phyloP scores from a whole-genome alignment of 78 protist species.

The Protostelium mycophagum region DNA sequence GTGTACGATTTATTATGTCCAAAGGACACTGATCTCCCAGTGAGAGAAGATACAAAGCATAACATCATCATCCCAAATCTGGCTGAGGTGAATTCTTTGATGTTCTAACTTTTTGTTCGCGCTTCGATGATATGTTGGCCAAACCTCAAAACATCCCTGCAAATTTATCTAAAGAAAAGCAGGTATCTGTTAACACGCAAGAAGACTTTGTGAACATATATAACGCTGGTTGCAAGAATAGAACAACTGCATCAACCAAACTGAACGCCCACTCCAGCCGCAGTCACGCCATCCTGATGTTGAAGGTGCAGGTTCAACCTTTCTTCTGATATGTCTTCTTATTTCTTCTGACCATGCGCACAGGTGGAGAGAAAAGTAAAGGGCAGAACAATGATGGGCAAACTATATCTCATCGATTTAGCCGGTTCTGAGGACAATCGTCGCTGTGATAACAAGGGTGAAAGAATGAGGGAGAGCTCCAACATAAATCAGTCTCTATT shows the following conservation, averaged over 20 bases:
- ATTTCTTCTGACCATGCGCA: neutral
- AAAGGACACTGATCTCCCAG: neutral
- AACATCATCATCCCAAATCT: constrained; percentile 16
- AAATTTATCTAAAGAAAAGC: neutral
- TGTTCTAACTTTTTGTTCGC: no score
- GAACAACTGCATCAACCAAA: constrained; percentile 84
- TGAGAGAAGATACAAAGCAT: constrained; percentile 2
- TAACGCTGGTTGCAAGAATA: constrained; percentile 32
- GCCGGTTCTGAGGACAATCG: constrained; percentile 85
- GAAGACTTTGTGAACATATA: neutral
- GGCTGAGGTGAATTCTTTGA: neutral
- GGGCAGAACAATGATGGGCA: constrained; percentile 37
- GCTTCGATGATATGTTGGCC: no score
- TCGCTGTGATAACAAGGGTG: constrained; percentile 68
- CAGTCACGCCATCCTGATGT: constrained; percentile 91
- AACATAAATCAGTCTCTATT: constrained; percentile 90
- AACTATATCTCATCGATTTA: constrained; percentile 88
- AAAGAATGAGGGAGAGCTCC: constrained; percentile 78
- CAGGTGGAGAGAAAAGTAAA: constrained; percentile 7
- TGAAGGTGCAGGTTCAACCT: constrained; percentile 25
- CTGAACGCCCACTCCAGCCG: constrained; percentile 89
- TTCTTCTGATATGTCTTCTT: neutral
- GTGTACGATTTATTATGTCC: constrained; percentile 14
- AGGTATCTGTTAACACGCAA: neutral
- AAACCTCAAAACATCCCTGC: no score